Percentiles rank a stretch among this genome's conserved stretches.
Evolutionary conservation across 2,329 filamentous ascomycete genomes (phyloP).

Genomic region (Colletotrichum eremochloae): DNA sequence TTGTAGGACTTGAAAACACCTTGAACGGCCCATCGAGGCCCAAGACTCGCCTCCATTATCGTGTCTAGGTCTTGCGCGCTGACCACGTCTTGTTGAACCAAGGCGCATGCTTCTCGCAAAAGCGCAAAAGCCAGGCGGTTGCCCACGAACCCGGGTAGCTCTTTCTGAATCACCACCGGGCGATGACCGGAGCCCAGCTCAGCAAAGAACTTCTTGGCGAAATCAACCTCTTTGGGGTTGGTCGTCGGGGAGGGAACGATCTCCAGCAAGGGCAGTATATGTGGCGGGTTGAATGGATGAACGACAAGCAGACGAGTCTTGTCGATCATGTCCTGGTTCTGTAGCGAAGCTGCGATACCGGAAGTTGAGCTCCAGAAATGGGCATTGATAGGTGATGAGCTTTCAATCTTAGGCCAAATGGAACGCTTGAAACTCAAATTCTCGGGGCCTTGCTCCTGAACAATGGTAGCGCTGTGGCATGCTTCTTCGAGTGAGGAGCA

Average conservation of each 20-base stretch:
- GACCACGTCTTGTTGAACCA: conserved; percentile 16
- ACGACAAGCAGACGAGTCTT: conserved; percentile 64
- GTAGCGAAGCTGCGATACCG: conserved; percentile 67
- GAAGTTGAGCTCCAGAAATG: conserved; percentile 71
- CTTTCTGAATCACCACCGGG: conserved; percentile 29
- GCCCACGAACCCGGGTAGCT: conserved; percentile 15
- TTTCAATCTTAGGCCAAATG: conserved; percentile 65
- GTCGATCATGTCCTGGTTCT: conserved; percentile 49
- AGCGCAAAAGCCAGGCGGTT: conserved; percentile 21
- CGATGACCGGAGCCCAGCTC: conserved; percentile 18
- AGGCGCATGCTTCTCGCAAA: conserved; percentile 8
- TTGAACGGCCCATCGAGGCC: conserved; percentile 16
- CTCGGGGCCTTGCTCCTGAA: conserved; percentile 73
- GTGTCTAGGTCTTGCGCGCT: conserved; percentile 14
- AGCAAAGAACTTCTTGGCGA: conserved; percentile 13
- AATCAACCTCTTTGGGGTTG: not conserved
- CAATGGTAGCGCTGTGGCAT: conserved; percentile 60
- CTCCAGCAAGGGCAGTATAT: conserved; percentile 72
- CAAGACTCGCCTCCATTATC: conserved; percentile 13
- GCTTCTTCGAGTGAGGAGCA: conserved; percentile 55
- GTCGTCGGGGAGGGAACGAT: conserved; percentile 59
- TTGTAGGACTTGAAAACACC: conserved; percentile 22
- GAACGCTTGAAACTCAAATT: conserved; percentile 62
- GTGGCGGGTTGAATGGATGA: conserved; percentile 73
- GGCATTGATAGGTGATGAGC: conserved; percentile 56